Evolutionary conservation across 2,329 filamentous ascomycete genomes (phyloP), one percentile per base, ranked within the genome.

Genomic region (Lasiodiplodia sp.): DNA sequence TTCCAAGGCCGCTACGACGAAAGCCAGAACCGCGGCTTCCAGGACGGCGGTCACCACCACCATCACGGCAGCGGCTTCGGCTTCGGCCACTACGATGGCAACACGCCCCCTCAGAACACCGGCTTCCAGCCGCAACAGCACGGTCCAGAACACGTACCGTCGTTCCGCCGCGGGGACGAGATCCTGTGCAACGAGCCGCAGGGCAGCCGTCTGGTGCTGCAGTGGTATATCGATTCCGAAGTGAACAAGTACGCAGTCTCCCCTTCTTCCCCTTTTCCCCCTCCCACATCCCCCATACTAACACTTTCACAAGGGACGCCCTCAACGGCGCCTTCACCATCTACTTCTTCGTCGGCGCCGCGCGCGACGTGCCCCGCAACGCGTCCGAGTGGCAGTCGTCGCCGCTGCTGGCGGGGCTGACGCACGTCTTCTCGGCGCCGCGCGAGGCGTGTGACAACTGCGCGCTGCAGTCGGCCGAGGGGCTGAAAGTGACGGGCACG

Each of bases 361-460:
- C 7, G 2, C n/a, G 12, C 6, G 44, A 18, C 44, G 4, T 47
- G 2, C 44, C 44, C 0, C 4, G 7, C 18, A 10, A 34, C 31
- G 31, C 44, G n/a, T 8, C 44, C 44, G 18, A 14, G 8, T 47
- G 44, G 44, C 44, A 47, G 18, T 21, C 44, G 7, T 8, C 44
- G n/a, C n/a, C 44, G 18, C 8, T 21, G 12, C n/a, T 47, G 18
- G 44, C 44, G 7, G 44, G 44, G 44, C 7, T 47, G 44, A 47
- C 44, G 16, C 44, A 47, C 44, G 4, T 47, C 44, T 47, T 47
- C 44, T 18, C 44, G 4, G 44, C 44, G 44, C 44, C 44, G 44
- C 44, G 44, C 44, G 44, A 47, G 44, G 44, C 44, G n/a, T 47
- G 44, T n/a, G 44, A 47, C 44, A 47, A 47, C 44, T 47, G 44